A percentile compares a stretch with the other conserved stretches of the same genome.
phyloP scores from a whole-genome alignment of 768 basidiomycete genomes.

The Cyathus striatus region DNA sequence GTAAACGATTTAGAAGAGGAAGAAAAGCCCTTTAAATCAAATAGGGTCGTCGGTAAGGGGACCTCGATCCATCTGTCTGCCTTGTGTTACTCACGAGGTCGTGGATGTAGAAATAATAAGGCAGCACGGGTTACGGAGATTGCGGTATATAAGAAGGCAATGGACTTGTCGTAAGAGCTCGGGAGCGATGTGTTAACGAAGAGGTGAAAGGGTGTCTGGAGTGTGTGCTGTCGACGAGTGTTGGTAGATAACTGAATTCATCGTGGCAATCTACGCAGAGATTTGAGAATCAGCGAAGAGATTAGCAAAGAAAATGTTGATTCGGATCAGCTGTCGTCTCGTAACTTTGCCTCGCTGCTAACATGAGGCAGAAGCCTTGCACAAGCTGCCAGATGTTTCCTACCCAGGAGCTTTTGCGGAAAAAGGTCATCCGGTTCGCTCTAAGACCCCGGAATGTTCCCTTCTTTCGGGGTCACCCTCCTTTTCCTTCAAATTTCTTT shows the following conservation, averaged over 20 bases:
- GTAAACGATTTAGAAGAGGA: slow-evolving; percentile 13
- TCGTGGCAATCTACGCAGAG: slow-evolving; percentile 15
- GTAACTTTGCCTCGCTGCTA: slow-evolving; percentile 30
- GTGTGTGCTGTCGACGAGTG: too few relatives aligned
- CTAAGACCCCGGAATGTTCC: neutral
- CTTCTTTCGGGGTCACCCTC: slow-evolving; percentile 11
- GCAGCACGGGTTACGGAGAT: slow-evolving; percentile 25
- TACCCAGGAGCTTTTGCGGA: neutral
- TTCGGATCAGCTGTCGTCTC: slow-evolving; percentile 22
- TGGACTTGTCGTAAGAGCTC: neutral
- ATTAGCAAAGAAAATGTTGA: slow-evolving; percentile 13
- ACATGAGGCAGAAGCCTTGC: slow-evolving; percentile 39
- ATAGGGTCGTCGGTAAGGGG: slow-evolving; percentile 16
- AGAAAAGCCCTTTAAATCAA: slow-evolving; percentile 21
- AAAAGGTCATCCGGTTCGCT: slow-evolving; percentile 5
- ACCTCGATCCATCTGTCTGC: slow-evolving; percentile 16
- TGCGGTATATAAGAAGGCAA: slow-evolving; percentile 14
- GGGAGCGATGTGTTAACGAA: too few relatives aligned
- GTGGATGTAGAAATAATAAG: slow-evolving; percentile 19
- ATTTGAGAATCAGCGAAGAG: slow-evolving; percentile 4
- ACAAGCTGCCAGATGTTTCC: neutral
- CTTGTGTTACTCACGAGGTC: slow-evolving; percentile 40
- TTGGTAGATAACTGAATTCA: too few relatives aligned
- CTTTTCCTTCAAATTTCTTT: slow-evolving; percentile 7
- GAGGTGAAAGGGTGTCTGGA: too few relatives aligned